Conservation (phyloP, 768 basidiomycete species). For the Lactifluus rugatus region DNA sequence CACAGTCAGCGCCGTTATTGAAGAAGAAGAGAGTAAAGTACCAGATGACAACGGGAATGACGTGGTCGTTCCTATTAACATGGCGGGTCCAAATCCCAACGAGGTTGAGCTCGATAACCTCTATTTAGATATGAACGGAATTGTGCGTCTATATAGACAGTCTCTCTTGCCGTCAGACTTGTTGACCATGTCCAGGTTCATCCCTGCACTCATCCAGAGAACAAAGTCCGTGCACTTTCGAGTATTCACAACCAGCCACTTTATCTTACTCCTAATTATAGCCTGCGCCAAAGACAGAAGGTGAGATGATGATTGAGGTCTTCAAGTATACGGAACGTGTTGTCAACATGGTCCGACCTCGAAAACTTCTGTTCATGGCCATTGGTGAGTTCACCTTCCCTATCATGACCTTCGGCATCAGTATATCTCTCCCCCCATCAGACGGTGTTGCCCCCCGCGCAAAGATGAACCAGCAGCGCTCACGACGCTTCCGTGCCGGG, state of each 20-base stretch:
- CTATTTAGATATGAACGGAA: conserved; percentile 99
- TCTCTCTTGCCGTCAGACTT: neutral
- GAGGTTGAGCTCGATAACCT: conserved; percentile 91
- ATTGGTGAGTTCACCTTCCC: conserved; percentile 57
- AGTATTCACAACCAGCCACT: neutral
- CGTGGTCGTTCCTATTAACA: conserved; percentile 69
- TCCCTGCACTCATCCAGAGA: conserved; percentile 98
- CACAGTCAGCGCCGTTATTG: conserved; percentile 66
- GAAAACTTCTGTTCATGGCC: conserved; percentile 96
- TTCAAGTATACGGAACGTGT: conserved; percentile 96
- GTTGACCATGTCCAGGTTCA: conserved; percentile 53
- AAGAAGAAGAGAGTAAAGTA: conserved; percentile 72
- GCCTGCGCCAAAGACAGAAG: conserved; percentile 96
- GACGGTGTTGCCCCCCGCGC: conserved; percentile 97
- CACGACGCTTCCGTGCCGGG: conserved; percentile 87
- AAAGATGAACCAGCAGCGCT: conserved; percentile 99
- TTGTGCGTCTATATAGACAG: conserved; percentile 44
- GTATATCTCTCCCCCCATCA: conserved; percentile 25
- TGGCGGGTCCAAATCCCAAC: conserved; percentile 82
- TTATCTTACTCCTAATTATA: conserved; percentile 25
- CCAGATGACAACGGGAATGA: conserved; percentile 56
- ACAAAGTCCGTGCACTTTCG: conserved; percentile 49
- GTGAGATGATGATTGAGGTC: conserved; percentile 98
- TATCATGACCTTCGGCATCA: conserved; percentile 1
- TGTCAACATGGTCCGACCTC: conserved; percentile 92